Conservation (phyloP, 2,329 filamentous ascomycete species). For the Diaporthe sp. region DNA sequence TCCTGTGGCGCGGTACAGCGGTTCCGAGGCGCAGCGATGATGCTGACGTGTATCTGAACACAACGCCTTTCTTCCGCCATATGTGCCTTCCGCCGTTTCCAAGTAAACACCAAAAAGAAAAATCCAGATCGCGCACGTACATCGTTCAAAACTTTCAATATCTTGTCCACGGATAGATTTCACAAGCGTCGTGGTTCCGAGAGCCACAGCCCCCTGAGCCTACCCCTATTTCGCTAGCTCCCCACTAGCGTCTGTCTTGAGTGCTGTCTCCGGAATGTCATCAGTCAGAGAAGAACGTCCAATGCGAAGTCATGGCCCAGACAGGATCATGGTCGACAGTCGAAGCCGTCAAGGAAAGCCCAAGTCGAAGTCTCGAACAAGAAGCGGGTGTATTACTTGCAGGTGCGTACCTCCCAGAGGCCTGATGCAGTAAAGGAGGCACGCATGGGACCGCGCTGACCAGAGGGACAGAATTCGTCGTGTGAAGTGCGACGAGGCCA, state of each 20-base stretch:
- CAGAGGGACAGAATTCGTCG: conserved; percentile 49
- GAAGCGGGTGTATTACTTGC: conserved; percentile 47
- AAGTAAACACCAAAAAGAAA: background rate
- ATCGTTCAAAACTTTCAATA: background rate
- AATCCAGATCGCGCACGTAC: background rate
- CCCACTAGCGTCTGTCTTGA: background rate
- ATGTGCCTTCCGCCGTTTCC: background rate
- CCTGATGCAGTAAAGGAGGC: background rate
- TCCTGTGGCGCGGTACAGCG: background rate
- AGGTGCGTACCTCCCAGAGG: conserved; percentile 35
- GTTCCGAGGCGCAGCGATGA: conserved; percentile 1
- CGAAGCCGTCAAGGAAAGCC: background rate
- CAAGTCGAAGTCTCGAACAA: conserved; percentile 17
- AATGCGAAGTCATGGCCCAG: background rate
- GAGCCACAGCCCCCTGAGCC: background rate
- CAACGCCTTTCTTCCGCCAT: background rate
- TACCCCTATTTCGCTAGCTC: background rate
- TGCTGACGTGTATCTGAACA: background rate
- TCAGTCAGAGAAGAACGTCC: background rate
- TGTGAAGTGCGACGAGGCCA: conserved; percentile 53
- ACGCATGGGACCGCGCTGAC: background rate
- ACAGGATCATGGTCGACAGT: background rate
- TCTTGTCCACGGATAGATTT: background rate
- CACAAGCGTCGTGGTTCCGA: background rate
- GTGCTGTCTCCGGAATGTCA: background rate